Percentiles rank a stretch among this genome's conserved stretches.
Conservation (phyloP, 106 monocot genomes). For the Allium sativum region DNA sequence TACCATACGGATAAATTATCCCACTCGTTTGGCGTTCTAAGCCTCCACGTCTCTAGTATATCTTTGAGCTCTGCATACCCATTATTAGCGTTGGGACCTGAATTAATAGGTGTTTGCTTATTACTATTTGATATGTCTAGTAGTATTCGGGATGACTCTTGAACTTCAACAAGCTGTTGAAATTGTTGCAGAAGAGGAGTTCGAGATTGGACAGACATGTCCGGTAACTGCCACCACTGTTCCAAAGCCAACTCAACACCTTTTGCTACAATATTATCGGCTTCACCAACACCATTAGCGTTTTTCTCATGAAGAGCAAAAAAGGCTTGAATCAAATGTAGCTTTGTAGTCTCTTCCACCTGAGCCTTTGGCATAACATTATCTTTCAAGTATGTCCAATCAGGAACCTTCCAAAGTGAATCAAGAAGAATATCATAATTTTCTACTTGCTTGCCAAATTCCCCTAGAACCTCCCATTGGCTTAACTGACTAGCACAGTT, state of each 20-base stretch:
- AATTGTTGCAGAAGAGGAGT: constrained; percentile 87
- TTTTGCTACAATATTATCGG: constrained; percentile 78
- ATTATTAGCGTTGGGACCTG: constrained; percentile 47
- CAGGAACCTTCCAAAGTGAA: constrained; percentile 94
- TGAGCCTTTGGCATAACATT: constrained; percentile 82
- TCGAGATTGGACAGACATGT: constrained; percentile 79
- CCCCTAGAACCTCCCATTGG: constrained; percentile 88
- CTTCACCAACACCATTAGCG: constrained; percentile 66
- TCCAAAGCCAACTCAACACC: constrained; percentile 93
- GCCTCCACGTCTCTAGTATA: constrained; percentile 97
- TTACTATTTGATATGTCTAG: constrained; percentile 85
- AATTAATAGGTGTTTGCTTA: constrained; percentile 76
- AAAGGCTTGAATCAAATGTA: constrained; percentile 65
- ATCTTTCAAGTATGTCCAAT: constrained; percentile 90
- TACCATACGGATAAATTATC: constrained; percentile 93
- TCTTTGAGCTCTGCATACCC: constrained; percentile 89
- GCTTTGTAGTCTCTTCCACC: constrained; percentile 90
- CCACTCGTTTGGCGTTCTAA: constrained; percentile 99
- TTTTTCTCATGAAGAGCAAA: constrained; percentile 81
- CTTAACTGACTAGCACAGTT: constrained; percentile 82
- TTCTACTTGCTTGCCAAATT: constrained; percentile 94
- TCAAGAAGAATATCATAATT: constrained; percentile 96
- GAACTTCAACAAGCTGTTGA: constrained; percentile 95
- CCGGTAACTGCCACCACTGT: constrained; percentile 99
- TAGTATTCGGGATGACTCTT: constrained; percentile 83